These are phyloP conservation scores for Parastagonospora nodorum DNA, from an alignment of 2,329 filamentous ascomycete species.

Conservation along the genomic window DNA sequence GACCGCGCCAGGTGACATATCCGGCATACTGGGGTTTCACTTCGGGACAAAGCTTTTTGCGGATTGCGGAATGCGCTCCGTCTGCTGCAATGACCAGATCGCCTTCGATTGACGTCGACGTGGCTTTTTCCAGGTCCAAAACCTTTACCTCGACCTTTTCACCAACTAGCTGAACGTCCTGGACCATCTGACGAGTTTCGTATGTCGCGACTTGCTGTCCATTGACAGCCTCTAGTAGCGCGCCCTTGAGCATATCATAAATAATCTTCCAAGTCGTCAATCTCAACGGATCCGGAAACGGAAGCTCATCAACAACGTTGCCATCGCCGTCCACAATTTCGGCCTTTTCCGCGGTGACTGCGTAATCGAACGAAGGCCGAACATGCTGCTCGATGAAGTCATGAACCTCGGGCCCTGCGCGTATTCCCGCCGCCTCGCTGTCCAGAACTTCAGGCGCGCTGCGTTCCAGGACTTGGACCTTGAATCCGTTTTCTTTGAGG, in stretches of 20 bases:
- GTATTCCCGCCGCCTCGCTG: slow-evolving; percentile 4
- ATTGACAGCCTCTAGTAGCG: not conserved
- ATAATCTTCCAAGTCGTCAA: slow-evolving; percentile 5
- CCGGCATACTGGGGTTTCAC: slow-evolving; percentile 7
- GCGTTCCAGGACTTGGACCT: slow-evolving; percentile 6
- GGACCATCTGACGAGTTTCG: not conserved
- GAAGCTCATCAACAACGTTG: not conserved
- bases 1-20: slow-evolving; percentile 11
- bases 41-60: not conserved
- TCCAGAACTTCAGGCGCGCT: slow-evolving; percentile 1
- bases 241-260: slow-evolving; percentile 2
- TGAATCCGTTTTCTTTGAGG: not conserved
- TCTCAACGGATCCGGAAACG: not conserved
- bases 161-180: not conserved
- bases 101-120: not conserved
- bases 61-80: slow-evolving; percentile 7
- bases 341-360: not conserved
- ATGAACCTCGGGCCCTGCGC: slow-evolving; percentile 3
- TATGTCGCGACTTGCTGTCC: not conserved
- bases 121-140: not conserved
- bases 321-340: not conserved
- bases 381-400: slow-evolving; percentile 4
- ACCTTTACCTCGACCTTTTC: not conserved
- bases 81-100: slow-evolving; percentile 14
- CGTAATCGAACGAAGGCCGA: not conserved